Percentiles rank a stretch among this genome's conserved stretches.
These are phyloP conservation scores for Yamadazyma paraphyllophila DNA, from an alignment of 805 yeast genomes.

Conservation along the genomic window DNA sequence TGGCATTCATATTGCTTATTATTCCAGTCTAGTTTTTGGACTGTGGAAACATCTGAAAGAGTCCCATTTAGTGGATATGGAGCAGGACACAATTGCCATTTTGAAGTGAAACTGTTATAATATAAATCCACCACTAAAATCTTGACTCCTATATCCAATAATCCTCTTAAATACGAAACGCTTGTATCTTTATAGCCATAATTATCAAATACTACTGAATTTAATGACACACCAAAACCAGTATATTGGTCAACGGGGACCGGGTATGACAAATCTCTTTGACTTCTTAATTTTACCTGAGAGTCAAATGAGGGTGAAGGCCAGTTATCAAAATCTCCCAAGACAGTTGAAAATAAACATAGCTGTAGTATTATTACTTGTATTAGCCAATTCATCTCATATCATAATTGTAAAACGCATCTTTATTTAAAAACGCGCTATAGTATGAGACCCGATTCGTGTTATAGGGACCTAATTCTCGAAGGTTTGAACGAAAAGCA, in stretches of 20 bases:
- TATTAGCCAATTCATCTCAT: background rate
- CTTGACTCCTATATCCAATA: constrained; percentile 47
- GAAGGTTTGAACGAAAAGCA: constrained; percentile 40
- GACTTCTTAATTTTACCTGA: constrained; percentile 25
- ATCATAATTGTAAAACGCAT: background rate
- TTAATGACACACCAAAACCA: constrained; percentile 32
- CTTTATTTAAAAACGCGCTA: background rate
- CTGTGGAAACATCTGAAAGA: constrained; percentile 8
- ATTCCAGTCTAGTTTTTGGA: constrained; percentile 25
- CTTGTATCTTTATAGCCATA: constrained; percentile 26
- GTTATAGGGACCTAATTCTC: background rate
- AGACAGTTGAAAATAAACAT: background rate
- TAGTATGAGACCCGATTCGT: background rate
- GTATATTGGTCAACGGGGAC: constrained; percentile 35
- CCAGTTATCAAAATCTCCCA: constrained; percentile 14
- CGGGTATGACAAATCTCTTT: constrained; percentile 31
- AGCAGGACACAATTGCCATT: constrained; percentile 59
- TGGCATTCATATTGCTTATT: constrained; percentile 26
- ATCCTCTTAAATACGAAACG: constrained; percentile 15
- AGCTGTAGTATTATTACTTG: no score
- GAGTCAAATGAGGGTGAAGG: constrained; percentile 11
- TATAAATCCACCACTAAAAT: constrained; percentile 53
- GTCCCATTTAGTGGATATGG: constrained; percentile 31
- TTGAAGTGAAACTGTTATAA: constrained; percentile 44
- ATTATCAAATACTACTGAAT: constrained; percentile 25